Evolutionary conservation across 225 moss, liverwort and hornwort genomes (phyloP).

Genomic region (Marchantia polymorpha): DNA sequence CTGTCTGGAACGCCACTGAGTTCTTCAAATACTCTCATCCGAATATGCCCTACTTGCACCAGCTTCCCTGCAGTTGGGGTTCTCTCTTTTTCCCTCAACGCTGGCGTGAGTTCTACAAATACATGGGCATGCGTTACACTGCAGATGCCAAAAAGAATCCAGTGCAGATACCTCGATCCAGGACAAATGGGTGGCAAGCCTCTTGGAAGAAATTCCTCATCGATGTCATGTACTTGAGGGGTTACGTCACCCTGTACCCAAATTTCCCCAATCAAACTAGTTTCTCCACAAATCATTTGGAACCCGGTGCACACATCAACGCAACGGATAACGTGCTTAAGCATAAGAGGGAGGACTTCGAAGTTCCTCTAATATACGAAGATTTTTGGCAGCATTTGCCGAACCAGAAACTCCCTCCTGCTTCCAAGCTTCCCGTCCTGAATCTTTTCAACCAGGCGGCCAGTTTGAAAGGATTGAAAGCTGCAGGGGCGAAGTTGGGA

Average conservation of each 20-base stretch:
- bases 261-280: conserved; percentile 94
- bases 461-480: conserved; percentile 70
- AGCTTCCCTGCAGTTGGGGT: conserved; percentile 98
- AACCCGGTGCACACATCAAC: conserved; percentile 92
- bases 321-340: conserved; percentile 60
- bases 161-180: conserved; percentile 84
- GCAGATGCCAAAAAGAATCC: conserved; percentile 69
- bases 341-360: conserved; percentile 79
- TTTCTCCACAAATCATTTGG: conserved; percentile 96
- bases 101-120: conserved; percentile 94
- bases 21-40: conserved; percentile 62
- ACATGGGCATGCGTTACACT: conserved; percentile 92
- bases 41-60: conserved; percentile 90
- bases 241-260: conserved; percentile 93
- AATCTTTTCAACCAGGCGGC: conserved; percentile 94
- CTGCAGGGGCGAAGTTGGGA: conserved; percentile 80
- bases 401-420: conserved; percentile 58
- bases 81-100: conserved; percentile 77
- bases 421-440: conserved; percentile 72
- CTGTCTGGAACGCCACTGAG: conserved; percentile 78
- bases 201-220: conserved; percentile 98
- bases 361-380: conserved; percentile 73
- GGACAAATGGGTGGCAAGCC: conserved; percentile 98
- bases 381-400: conserved; percentile 65
- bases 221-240: conserved; percentile 91